Conservation (phyloP, 805 yeast species). For the Saccharomyces cerevisiae region DNA sequence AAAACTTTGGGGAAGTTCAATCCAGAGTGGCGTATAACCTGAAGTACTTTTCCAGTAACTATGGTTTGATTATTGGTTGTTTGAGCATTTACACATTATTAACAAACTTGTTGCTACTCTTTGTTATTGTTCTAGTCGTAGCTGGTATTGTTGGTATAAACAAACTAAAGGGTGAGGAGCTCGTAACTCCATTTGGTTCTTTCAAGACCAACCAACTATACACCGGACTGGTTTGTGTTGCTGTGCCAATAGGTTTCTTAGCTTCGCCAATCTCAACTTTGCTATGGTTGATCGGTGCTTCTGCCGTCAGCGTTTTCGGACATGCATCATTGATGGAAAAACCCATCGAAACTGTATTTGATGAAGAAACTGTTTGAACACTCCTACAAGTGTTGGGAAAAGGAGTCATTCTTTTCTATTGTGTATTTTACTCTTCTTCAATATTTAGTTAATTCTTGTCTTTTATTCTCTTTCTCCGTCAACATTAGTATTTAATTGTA, state of each 20-base stretch:
- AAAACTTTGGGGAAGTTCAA: constrained; percentile 81
- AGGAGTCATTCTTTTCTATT: not conserved
- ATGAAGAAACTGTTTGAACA: constrained; percentile 49
- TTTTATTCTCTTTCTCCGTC: not conserved
- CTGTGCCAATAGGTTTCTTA: constrained; percentile 73
- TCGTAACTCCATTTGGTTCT: constrained; percentile 64
- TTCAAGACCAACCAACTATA: constrained; percentile 74
- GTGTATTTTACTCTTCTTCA: not conserved
- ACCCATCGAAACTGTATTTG: constrained; percentile 91
- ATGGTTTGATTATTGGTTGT: constrained; percentile 60
- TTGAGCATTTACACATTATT: constrained; percentile 78
- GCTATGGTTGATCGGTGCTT: constrained; percentile 87
- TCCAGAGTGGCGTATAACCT: constrained; percentile 80
- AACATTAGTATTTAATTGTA: not conserved
- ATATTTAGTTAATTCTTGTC: not conserved
- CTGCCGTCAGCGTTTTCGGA: constrained; percentile 65
- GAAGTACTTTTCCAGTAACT: constrained; percentile 81
- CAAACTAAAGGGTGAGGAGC: constrained; percentile 73
- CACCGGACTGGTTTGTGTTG: constrained; percentile 68
- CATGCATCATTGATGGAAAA: constrained; percentile 92
- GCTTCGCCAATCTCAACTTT: constrained; percentile 86
- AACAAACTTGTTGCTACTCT: constrained; percentile 75
- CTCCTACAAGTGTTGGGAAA: not conserved
- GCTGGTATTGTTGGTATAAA: constrained; percentile 75
- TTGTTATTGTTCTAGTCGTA: constrained; percentile 67